Evolutionary conservation across 2,329 filamentous ascomycete species (phyloP).

Genomic region (Purpureocillium takamizusanense): DNA sequence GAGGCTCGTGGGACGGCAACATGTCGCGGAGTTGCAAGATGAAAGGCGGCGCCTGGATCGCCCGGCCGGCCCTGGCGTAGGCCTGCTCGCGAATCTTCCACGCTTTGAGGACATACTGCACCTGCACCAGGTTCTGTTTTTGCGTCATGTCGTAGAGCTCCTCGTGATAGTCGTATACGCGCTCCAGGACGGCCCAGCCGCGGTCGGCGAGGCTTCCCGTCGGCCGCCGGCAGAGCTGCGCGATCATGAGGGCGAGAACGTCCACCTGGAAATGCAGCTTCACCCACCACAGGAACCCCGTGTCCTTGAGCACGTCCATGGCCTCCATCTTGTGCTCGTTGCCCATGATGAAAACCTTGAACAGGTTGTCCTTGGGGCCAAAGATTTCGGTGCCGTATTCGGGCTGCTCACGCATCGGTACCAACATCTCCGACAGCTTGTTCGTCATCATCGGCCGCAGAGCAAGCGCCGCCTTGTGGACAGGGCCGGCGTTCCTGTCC

Average conservation of each 20-base stretch:
- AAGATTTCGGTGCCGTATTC: slow-evolving; percentile 42
- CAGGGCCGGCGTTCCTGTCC: slow-evolving; percentile 40
- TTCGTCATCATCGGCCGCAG: slow-evolving; percentile 37
- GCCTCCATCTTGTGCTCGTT: slow-evolving; percentile 37
- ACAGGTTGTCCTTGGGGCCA: slow-evolving; percentile 42
- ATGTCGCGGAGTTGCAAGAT: slow-evolving; percentile 34
- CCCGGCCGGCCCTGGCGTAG: slow-evolving; percentile 24
- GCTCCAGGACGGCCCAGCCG: slow-evolving; percentile 40
- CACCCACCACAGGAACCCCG: slow-evolving; percentile 47
- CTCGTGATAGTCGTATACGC: slow-evolving; percentile 37
- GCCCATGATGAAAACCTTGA: slow-evolving; percentile 41
- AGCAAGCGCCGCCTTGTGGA: slow-evolving; percentile 40
- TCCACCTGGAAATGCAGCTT: slow-evolving; percentile 47
- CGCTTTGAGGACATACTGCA: slow-evolving; percentile 38
- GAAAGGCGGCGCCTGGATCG: slow-evolving; percentile 33
- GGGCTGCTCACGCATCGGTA: slow-evolving; percentile 35
- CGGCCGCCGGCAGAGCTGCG: slow-evolving; percentile 40
- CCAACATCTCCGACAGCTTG: slow-evolving; percentile 39
- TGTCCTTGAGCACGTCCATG: slow-evolving; percentile 31
- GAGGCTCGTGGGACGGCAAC: slow-evolving; percentile 29
- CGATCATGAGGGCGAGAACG: slow-evolving; percentile 44
- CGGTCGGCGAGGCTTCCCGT: slow-evolving; percentile 42
- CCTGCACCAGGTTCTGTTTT: slow-evolving; percentile 34
- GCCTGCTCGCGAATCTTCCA: slow-evolving; percentile 42
- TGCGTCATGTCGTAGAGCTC: slow-evolving; percentile 41